Evolutionary conservation across 73 alveolate species (phyloP).

Genomic region (Diophrys appendiculata): DNA sequence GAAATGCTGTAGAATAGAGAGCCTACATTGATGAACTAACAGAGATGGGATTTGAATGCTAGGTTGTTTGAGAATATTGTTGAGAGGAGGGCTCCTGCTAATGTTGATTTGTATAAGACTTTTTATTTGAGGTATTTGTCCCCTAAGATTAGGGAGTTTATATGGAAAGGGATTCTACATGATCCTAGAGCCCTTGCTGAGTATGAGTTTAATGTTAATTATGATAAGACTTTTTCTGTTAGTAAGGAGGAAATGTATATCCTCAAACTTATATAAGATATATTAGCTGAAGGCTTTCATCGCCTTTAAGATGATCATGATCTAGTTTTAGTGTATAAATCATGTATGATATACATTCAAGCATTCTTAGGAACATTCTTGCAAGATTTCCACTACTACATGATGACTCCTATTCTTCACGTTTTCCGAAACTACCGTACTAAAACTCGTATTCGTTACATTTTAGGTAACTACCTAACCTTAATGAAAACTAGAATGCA

Average conservation of each 20-base stretch:
- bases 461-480: slow-evolving; percentile 29
- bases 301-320: slow-evolving; percentile 49
- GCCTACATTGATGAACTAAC: slow-evolving; percentile 3
- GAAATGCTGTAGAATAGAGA: slow-evolving; percentile 2
- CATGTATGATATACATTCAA: slow-evolving; percentile 35
- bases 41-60: slow-evolving; percentile 35
- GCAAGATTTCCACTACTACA: slow-evolving; percentile 20
- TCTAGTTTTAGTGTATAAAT: slow-evolving; percentile 26
- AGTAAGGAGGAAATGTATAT: slow-evolving; percentile 52
- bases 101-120: slow-evolving; percentile 22
- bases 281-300: slow-evolving; percentile 49
- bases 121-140: slow-evolving; percentile 42
- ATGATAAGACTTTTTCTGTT: slow-evolving; percentile 43
- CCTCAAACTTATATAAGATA: slow-evolving; percentile 15
- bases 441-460: slow-evolving; percentile 25
- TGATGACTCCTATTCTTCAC: slow-evolving; percentile 9
- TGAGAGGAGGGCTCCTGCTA: slow-evolving; percentile 46
- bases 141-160: slow-evolving; percentile 53
- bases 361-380: slow-evolving; percentile 31
- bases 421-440: slow-evolving; percentile 37
- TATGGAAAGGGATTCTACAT: slow-evolving; percentile 56
- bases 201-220: slow-evolving; percentile 33
- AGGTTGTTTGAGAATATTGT: slow-evolving; percentile 44
- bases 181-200: slow-evolving; percentile 33
- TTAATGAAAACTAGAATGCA: slow-evolving; percentile 5